Conservation (phyloP, 495 filamentous ascomycete genomes). For the Pseudevernia furfuracea region DNA sequence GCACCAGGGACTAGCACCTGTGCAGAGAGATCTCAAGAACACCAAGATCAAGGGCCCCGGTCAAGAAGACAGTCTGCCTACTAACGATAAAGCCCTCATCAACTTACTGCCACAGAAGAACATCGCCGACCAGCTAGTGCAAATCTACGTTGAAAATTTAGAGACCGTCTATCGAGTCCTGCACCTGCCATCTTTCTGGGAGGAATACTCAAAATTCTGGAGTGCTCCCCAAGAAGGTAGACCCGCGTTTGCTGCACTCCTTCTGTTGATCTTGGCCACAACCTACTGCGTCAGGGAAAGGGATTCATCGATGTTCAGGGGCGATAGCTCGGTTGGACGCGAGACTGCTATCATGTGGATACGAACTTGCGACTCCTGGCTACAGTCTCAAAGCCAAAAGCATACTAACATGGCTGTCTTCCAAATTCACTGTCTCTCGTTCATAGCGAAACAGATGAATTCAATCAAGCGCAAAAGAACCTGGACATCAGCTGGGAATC, state of each 20-base stretch:
- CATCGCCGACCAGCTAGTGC: conserved; percentile 45
- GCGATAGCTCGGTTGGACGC: conserved; percentile 33
- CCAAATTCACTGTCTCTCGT: conserved; percentile 44
- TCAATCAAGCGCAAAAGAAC: conserved; percentile 43
- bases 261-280: conserved; percentile 34
- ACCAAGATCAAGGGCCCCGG: conserved; percentile 32
- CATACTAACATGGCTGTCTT: conserved; percentile 39
- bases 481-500: conserved; percentile 44
- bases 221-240: conserved; percentile 28
- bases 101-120: conserved; percentile 40
- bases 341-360: conserved; percentile 36
- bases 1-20: conserved; percentile 32
- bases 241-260: conserved; percentile 29
- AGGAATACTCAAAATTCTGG: conserved; percentile 49
- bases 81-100: conserved; percentile 23
- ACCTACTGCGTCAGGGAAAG: conserved; percentile 33
- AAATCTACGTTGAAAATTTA: conserved; percentile 48
- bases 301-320: conserved; percentile 35
- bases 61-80: conserved; percentile 18
- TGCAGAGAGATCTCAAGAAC: conserved; percentile 39
- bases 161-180: conserved; percentile 52
- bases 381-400: conserved; percentile 35
- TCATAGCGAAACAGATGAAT: conserved; percentile 44
- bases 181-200: conserved; percentile 49
- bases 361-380: conserved; percentile 33